Base-by-base conservation (phyloP, 805 yeast genomes). In the Zygosaccharomyces bisporus region DNA sequence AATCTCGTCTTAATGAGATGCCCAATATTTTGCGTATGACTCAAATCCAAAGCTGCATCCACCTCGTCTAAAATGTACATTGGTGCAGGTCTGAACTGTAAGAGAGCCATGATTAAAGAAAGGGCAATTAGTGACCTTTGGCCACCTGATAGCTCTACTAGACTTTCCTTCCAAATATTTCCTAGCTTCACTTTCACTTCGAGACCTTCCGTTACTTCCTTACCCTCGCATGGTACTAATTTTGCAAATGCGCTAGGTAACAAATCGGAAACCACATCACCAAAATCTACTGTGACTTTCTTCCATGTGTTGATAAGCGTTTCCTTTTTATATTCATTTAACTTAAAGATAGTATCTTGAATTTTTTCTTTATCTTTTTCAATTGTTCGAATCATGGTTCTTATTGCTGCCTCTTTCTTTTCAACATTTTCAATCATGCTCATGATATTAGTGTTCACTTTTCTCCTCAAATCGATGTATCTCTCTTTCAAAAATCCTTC, bases 51-150 rank as follows among this genome's bases (percentile, higher is more conserved):
- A 1, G 99, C 99, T 1, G 99, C 99, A 69, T 93, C 99, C 30
- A 93, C 97, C 68, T 93, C 99, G 67, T 93, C 99, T 46, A 93
- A 71, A 54, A 93, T 91, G 60, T 93, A 93, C 95, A 93, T 86
- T 6, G 99, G 99, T 1, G 99, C 99, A 4, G 99, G 99, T 63
- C 89, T 87, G 72, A 86, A 91, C 64, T 89, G 95, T 39, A 93
- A 71, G 49, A 93, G 72, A 0, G 98, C 96, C 80, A 91, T 76
- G 55, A 93, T 93, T 55, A 91, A 72, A 3, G 98, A 86, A 45
- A 93, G 70, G 0, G 99, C 99, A 51, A 91, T 86, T 51, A 95
- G 76, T 1, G 98, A 93, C 54, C 98, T 70, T 65, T 93, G 99
- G 14, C 99, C 99, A 45, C 99, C 99, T 5, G 96, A 86, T 35